Conservation (phyloP, 2,329 filamentous ascomycete genomes). For the Hypoxylon sp. region DNA sequence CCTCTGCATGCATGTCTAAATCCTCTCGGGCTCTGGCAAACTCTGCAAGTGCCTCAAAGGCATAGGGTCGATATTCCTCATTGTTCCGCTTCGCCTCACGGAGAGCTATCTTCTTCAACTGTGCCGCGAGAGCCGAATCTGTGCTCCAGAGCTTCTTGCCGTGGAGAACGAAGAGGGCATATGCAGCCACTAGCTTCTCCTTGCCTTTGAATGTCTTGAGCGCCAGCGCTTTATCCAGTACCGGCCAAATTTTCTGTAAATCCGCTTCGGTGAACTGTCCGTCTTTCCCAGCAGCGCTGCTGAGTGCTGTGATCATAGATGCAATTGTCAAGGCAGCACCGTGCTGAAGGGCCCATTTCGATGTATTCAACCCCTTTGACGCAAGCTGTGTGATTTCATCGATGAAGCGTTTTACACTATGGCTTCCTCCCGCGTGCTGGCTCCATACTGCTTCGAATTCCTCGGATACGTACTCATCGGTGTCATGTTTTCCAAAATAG, state of each 20-base stretch:
- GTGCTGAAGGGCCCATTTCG: conserved; percentile 92
- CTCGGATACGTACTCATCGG: conserved; percentile 81
- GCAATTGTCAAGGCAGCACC: conserved; percentile 85
- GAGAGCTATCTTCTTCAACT: conserved; percentile 83
- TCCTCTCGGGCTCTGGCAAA: conserved; percentile 78
- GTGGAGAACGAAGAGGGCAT: conserved; percentile 81
- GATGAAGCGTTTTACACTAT: conserved; percentile 86
- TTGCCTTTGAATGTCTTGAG: conserved; percentile 96
- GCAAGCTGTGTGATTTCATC: conserved; percentile 82
- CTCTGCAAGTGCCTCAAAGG: conserved; percentile 78
- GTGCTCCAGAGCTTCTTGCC: conserved; percentile 69
- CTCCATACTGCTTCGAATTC: conserved; percentile 89
- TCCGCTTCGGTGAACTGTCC: conserved; percentile 72
- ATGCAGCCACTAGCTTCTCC: conserved; percentile 83
- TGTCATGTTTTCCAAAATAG: conserved; percentile 89
- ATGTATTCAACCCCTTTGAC: conserved; percentile 77
- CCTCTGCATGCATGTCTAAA: conserved; percentile 76
- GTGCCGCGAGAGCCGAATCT: conserved; percentile 66
- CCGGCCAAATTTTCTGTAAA: conserved; percentile 80
- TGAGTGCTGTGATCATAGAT: conserved; percentile 76
- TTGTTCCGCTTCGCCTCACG: conserved; percentile 95
- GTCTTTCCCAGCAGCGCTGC: conserved; percentile 67
- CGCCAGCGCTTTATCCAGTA: conserved; percentile 82
- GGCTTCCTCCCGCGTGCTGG: conserved; percentile 87
- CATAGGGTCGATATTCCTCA: conserved; percentile 81